phyloP scores from a whole-genome alignment of 1,284 basidiomycete genomes.

The Puccinia brachypodii region DNA sequence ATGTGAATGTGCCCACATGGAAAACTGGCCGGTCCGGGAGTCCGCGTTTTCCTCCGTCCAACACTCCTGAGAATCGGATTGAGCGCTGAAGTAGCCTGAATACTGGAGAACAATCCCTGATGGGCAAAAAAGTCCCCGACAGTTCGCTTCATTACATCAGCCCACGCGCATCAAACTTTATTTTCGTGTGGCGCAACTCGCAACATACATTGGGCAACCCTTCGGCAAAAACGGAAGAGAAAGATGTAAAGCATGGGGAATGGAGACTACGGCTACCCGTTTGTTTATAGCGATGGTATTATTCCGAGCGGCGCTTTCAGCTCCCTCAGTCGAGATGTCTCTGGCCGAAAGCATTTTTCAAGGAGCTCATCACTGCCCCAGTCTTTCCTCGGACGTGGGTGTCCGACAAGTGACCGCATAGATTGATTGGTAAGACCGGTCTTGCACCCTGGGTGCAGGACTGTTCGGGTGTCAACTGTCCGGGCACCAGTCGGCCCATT shows the following conservation, averaged over 20 bases:
- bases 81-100: neutral
- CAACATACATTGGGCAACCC: too few species aligned
- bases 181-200: neutral
- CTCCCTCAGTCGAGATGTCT: neutral
- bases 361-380: neutral
- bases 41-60: slow-evolving; percentile 9
- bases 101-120: neutral
- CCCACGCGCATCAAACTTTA: neutral
- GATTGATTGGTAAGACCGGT: neutral
- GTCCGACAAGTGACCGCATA: neutral
- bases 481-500: neutral
- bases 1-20: neutral
- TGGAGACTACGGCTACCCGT: too few species aligned
- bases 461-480: neutral
- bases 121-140: neutral
- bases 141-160: neutral
- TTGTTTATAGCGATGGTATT: too few species aligned
- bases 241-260: too few species aligned
- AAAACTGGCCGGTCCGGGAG: slow-evolving; percentile 9
- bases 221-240: too few species aligned
- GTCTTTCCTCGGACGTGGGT: neutral
- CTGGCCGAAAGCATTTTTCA: neutral
- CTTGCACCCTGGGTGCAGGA: neutral
- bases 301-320: too few species aligned
- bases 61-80: neutral